Base-by-base conservation (phyloP, 768 basidiomycete genomes). In the Pilatotrama ljubarskyi region DNA sequence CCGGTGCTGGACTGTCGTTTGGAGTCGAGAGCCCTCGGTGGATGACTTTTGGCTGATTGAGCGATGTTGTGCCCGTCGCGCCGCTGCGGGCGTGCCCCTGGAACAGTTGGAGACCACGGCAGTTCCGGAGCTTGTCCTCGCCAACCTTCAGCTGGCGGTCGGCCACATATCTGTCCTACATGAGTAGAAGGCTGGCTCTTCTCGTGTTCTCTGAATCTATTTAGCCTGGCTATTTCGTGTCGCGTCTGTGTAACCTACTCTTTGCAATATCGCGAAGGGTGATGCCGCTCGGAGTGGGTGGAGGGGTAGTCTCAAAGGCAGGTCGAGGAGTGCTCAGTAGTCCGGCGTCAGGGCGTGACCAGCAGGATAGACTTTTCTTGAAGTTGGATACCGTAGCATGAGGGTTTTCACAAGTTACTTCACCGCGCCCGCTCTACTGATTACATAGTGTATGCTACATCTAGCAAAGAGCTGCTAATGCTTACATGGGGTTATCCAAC, bases 401-500 rank as follows among this genome's bases (percentile, higher is more conserved):
- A 20, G 18, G n/a, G 29, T 32, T 32, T 32, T 8, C 17, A 8
- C 17, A 20, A 17, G 41, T 3, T n/a, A 20, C 41, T 42, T 17
- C 15, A 42, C n/a, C 41, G 17, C 41, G 41, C 15, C 7, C 41
- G 13, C 22, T 22, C 13, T 13, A 44, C 20, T 24, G 46, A 59
- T 51, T 59, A 59, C 57, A 58, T 20, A 37, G 46, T 38, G 36
- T 59, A 59, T 59, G 51, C 29, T 59, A 59, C 58, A 59, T 52
- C 50, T 59, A 52, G 47, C 40, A 15, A 22, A 20, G 20, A 8
- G n/a, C 35, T 51, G 36, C 20, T n/a, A 38, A 38, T 37, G 18
- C 11, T 20, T 46, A 52, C 43, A 47, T 15, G 35, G n/a, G 22
- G 2, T 17, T 20, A n/a, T 48, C 46, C 17, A 20, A 17, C 25